Conservation (phyloP, 768 basidiomycete genomes). For the Auricularia sp. region DNA sequence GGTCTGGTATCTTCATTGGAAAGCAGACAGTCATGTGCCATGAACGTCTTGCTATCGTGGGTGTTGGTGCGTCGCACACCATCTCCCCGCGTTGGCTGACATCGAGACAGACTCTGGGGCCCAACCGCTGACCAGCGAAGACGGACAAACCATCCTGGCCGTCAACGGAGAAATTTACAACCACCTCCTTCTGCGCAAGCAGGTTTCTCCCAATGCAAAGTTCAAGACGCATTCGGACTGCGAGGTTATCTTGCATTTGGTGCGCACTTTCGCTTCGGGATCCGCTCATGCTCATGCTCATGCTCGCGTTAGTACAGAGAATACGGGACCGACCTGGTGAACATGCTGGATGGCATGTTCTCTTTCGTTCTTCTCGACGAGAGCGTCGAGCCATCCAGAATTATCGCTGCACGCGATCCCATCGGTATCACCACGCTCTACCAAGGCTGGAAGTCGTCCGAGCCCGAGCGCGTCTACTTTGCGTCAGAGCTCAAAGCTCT, state of each 20-base stretch:
- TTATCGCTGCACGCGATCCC: constrained; percentile 95
- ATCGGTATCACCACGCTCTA: constrained; percentile 98
- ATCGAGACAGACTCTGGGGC: constrained; percentile 75
- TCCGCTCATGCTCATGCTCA: constrained; percentile 2
- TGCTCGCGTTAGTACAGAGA: constrained; percentile 59
- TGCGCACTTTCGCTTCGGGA: constrained; percentile 25
- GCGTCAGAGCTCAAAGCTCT: constrained; percentile 94
- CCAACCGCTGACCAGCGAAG: constrained; percentile 83
- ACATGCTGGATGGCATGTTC: constrained; percentile 94
- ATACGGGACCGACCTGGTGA: constrained; percentile 65
- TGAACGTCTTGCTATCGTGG: constrained; percentile 94
- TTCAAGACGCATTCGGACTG: constrained; percentile 99
- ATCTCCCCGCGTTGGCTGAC: neutral
- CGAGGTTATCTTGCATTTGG: constrained; percentile 91
- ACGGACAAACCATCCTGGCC: constrained; percentile 72
- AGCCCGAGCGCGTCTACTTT: constrained; percentile 80
- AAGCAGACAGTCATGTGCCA: constrained; percentile 78
- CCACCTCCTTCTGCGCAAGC: constrained; percentile 69
- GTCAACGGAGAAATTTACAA: constrained; percentile 99
- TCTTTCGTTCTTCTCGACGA: constrained; percentile 95
- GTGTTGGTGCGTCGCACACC: constrained; percentile 61
- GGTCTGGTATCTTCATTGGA: constrained; percentile 92
- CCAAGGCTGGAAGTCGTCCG: constrained; percentile 83
- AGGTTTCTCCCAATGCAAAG: constrained; percentile 50
- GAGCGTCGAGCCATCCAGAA: constrained; percentile 74